phyloP scores from a whole-genome alignment of 306 rosid species.

The Gastrolobium bilobum region DNA sequence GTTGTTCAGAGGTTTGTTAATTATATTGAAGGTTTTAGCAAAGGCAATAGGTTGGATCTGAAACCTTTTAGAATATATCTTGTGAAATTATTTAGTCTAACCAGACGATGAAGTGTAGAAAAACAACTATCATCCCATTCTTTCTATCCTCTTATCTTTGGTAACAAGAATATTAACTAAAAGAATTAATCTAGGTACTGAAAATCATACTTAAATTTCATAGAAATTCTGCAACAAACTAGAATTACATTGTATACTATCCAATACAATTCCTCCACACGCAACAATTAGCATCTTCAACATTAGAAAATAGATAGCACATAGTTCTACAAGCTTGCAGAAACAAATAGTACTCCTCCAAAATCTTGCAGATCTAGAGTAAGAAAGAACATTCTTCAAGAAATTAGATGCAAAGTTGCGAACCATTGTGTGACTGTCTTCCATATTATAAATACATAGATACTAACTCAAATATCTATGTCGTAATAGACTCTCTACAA shows the following conservation, averaged over 20 bases:
- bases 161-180: neutral
- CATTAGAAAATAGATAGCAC: constrained; percentile 7
- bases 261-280: neutral
- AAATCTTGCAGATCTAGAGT: neutral
- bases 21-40: neutral
- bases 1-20: neutral
- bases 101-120: neutral
- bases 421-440: constrained; percentile 2
- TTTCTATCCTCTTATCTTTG: neutral
- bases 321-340: neutral
- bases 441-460: neutral
- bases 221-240: neutral
- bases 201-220: neutral
- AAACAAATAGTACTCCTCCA: neutral
- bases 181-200: neutral
- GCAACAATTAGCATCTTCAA: neutral
- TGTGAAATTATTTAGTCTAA: neutral
- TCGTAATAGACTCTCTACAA: neutral
- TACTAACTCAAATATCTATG: neutral
- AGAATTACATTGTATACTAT: constrained; percentile 8
- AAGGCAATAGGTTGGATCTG: neutral
- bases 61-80: constrained; percentile 1
- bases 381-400: constrained; percentile 11
- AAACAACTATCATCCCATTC: neutral
- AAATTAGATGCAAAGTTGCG: constrained; percentile 1